Conservation (phyloP, 768 basidiomycete genomes). For the Mycena galopus region DNA sequence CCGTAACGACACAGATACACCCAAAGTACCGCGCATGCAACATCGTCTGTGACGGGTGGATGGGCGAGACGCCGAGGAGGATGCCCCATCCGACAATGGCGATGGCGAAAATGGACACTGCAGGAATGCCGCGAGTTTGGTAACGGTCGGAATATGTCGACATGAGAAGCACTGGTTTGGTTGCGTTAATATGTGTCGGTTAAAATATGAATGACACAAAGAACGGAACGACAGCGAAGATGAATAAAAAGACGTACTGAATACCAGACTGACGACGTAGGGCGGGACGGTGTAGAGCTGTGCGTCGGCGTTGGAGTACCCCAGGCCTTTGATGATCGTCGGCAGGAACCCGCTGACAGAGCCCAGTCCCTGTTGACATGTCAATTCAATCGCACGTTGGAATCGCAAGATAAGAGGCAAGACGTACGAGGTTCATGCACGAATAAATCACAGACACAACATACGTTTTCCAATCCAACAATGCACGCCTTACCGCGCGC, state of each 20-base stretch:
- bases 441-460: conserved; percentile 15
- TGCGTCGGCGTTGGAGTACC: conserved; percentile 26
- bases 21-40: conserved; percentile 26
- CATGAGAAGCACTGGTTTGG: conserved; percentile 19
- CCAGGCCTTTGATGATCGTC: conserved; percentile 29
- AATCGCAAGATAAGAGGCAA: background rate
- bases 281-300: conserved; percentile 33
- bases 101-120: conserved; percentile 17
- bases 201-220: background rate
- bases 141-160: conserved; percentile 17
- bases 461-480: conserved; percentile 30
- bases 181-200: background rate
- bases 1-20: conserved; percentile 24
- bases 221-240: too few relatives aligned
- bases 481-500: conserved; percentile 7
- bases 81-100: conserved; percentile 24
- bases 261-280: conserved; percentile 27
- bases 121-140: conserved; percentile 28
- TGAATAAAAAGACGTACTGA: conserved; percentile 17
- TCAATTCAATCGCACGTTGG: background rate
- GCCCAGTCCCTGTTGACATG: conserved; percentile 8
- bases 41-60: background rate
- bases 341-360: conserved; percentile 25
- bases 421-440: conserved; percentile 25
- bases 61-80: conserved; percentile 19